Percentiles rank a stretch among this genome's conserved stretches.
These are phyloP conservation scores for Emmonsia crescens DNA, from an alignment of 2,329 filamentous ascomycete genomes.

Conservation along the genomic window DNA sequence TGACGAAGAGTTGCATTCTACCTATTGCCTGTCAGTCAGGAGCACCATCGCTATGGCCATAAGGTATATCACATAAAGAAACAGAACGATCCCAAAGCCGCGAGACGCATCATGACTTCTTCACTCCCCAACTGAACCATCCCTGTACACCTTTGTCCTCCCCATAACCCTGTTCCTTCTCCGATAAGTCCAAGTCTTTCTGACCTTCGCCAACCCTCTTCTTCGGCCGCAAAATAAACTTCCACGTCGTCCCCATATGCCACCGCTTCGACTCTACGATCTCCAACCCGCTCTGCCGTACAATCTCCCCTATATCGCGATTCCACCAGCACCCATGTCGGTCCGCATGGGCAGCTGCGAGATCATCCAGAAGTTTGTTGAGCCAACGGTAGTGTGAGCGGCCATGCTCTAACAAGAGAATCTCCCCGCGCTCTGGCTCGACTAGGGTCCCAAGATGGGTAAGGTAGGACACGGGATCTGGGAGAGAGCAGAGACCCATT, in stretches of 20 bases:
- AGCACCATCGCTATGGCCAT: neutral
- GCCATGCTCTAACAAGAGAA: slow-evolving; percentile 41
- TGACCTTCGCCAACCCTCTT: neutral
- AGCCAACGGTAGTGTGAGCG: slow-evolving; percentile 37
- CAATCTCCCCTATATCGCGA: slow-evolving; percentile 39
- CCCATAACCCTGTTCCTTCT: neutral
- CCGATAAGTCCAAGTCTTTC: neutral
- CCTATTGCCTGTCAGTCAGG: neutral
- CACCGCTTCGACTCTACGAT: slow-evolving; percentile 37
- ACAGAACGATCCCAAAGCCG: too few relatives aligned
- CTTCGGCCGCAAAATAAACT: slow-evolving; percentile 29
- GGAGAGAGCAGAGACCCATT: slow-evolving; percentile 41
- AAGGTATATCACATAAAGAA: neutral
- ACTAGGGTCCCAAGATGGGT: slow-evolving; percentile 30
- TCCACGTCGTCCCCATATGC: slow-evolving; percentile 41
- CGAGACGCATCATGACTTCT: neutral
- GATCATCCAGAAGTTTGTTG: slow-evolving; percentile 37
- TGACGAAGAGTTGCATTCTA: neutral
- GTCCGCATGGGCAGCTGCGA: slow-evolving; percentile 38
- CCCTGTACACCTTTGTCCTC: neutral
- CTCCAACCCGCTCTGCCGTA: slow-evolving; percentile 38
- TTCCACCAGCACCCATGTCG: slow-evolving; percentile 45
- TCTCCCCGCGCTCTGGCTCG: slow-evolving; percentile 30
- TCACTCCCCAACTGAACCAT: neutral
- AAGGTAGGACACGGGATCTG: slow-evolving; percentile 33